A percentile compares a stretch with the other conserved stretches of the same genome.
Conservation (phyloP, 371 early-diverging fungal species). For the Parasitella parasitica region DNA sequence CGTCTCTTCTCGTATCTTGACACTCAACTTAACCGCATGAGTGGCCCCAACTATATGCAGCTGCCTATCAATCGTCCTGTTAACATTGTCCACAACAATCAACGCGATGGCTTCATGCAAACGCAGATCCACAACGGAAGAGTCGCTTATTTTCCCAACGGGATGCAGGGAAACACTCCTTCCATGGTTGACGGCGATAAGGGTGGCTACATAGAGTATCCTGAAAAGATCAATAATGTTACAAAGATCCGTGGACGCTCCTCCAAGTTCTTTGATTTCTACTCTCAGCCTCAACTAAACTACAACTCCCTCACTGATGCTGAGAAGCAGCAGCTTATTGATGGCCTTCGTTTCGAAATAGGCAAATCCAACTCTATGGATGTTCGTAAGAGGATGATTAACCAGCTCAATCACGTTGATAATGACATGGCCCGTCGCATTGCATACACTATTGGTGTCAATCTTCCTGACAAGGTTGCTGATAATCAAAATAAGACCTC, state of each 20-base stretch:
- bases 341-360: conserved; percentile 46
- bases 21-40: conserved; percentile 56
- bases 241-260: conserved; percentile 24
- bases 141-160: conserved; percentile 38
- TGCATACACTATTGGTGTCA: conserved; percentile 33
- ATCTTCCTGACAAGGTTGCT: conserved; percentile 20
- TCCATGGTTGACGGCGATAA: conserved; percentile 14
- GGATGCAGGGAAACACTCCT: conserved; percentile 33
- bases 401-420: conserved; percentile 41
- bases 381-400: conserved; percentile 40
- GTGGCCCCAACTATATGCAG: conserved; percentile 47
- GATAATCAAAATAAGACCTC: conserved; percentile 26
- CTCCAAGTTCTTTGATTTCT: conserved; percentile 40
- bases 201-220: conserved; percentile 42
- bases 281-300: conserved; percentile 46
- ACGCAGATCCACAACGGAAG: conserved; percentile 23
- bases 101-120: conserved; percentile 52
- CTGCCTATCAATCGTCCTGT: conserved; percentile 55
- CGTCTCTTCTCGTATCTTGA: conserved; percentile 56
- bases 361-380: conserved; percentile 28
- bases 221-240: conserved; percentile 23
- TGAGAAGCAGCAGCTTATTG: conserved; percentile 44
- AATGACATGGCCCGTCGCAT: conserved; percentile 43
- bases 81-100: conserved; percentile 45
- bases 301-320: conserved; percentile 40